Evolutionary conservation across 441 rosid genomes (phyloP), one percentile per base, ranked within the genome.

Genomic region (Viola pubescens): DNA sequence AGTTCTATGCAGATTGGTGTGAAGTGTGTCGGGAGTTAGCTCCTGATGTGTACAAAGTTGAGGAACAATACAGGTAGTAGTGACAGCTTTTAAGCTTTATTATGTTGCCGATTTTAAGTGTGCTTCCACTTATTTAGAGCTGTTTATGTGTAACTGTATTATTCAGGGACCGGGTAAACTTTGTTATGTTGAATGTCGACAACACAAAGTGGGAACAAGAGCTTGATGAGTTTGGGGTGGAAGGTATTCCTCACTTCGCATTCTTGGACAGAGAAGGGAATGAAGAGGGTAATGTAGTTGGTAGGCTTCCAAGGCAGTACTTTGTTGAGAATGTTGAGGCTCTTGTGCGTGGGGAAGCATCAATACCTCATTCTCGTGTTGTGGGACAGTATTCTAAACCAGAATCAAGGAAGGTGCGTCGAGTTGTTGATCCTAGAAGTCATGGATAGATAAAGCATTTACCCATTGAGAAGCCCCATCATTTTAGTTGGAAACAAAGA

Each of bases 1-100:
- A 92, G 75, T 89, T 92, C 65, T 92, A 89, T 58, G 98, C 98
- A 11, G 95, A 92, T 75, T 92, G 98, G 98, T 89, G 98, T 61
- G 95, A 92, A 77, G 97, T 89, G 56, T 92, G 98, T 60, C 66
- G 95, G 52, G 97, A 92, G 75, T 70, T 92, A 62, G 97, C 98
- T 9, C 97, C 97, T n/a, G 98, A 85, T 77, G 80, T 92, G 43
- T 92, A 82, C 84, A 85, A 85, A 82, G 82, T 87, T 34, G 95
- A 92, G 77, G 94, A 92, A 73, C 88, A 81, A 63, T 88, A 79
- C 90, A 89, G 83, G 97, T 92, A 82, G 70, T 59, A 1, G 8
- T 63, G 34, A 26, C 34, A 26, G 34, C 55, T 70, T n/a, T 65
- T 44, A 13, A 12, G 3, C 37, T 69, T 64, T 49, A 26, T 26